A percentile compares a stretch with the other conserved stretches of the same genome.
phyloP scores from a whole-genome alignment of 164 flowering plant genomes.

The Vitis vinifera region ASM3070453v1 NC_081811.1:26458501-26459000 shows the following conservation, averaged over 20 bases:
- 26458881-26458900: slow-evolving; percentile 75
- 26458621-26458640: slow-evolving; percentile 79
- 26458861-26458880: slow-evolving; percentile 59
- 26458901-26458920: slow-evolving; percentile 91
- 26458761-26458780: slow-evolving; percentile 68
- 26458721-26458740: slow-evolving; percentile 87
- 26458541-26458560: slow-evolving; percentile 68
- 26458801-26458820: slow-evolving; percentile 65
- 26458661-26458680: slow-evolving; percentile 77
- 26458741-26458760: slow-evolving; percentile 85
- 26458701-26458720: slow-evolving; percentile 92
- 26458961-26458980: slow-evolving; percentile 57
- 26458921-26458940: slow-evolving; percentile 77
- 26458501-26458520: slow-evolving; percentile 44
- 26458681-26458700: slow-evolving; percentile 88
- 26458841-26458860: slow-evolving; percentile 63
- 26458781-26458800: slow-evolving; percentile 57
- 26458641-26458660: slow-evolving; percentile 82
- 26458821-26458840: slow-evolving; percentile 56
- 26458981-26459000: slow-evolving; percentile 45
- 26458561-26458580: slow-evolving; percentile 85
- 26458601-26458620: slow-evolving; percentile 69
- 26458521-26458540: slow-evolving; percentile 62
- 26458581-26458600: slow-evolving; percentile 90
- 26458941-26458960: slow-evolving; percentile 57